Evolutionary conservation across 345 rosid genomes (phyloP).

Genomic region (Aquilaria malaccensis): DNA sequence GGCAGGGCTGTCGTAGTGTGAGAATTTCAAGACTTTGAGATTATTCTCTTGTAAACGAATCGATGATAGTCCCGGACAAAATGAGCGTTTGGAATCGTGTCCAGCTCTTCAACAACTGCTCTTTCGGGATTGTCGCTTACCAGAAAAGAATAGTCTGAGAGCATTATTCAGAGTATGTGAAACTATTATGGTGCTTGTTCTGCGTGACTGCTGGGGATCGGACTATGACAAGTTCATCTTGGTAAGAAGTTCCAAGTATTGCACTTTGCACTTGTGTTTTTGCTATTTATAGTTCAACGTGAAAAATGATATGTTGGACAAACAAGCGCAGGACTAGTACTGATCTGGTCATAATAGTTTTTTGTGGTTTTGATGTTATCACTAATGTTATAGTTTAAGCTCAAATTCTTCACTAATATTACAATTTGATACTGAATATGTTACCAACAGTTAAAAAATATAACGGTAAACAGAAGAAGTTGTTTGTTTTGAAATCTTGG

Average conservation of each 20-base stretch:
- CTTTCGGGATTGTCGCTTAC: constrained; percentile 68
- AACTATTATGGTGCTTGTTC: constrained; percentile 56
- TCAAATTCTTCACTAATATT: too few relatives aligned
- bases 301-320: too few relatives aligned
- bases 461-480: too few relatives aligned
- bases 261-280: too few relatives aligned
- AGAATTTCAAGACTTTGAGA: constrained; percentile 82
- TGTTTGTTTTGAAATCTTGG: too few relatives aligned
- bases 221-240: constrained; percentile 60
- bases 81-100: constrained; percentile 58
- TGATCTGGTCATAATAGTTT: too few relatives aligned
- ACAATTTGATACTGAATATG: too few relatives aligned
- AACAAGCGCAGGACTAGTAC: too few relatives aligned
- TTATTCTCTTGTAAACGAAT: constrained; percentile 63
- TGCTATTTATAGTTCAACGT: too few relatives aligned
- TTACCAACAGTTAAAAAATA: too few relatives aligned
- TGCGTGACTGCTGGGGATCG: constrained; percentile 95
- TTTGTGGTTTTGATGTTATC: too few relatives aligned
- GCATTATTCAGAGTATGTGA: constrained; percentile 70
- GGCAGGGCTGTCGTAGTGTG: constrained; percentile 63
- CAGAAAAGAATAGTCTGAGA: constrained; percentile 49
- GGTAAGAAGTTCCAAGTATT: constrained; percentile 64
- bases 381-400: too few relatives aligned
- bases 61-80: constrained; percentile 68
- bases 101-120: constrained; percentile 77